Base-by-base conservation (phyloP, 495 filamentous ascomycete genomes). In the Xylaria intraflava region DNA sequence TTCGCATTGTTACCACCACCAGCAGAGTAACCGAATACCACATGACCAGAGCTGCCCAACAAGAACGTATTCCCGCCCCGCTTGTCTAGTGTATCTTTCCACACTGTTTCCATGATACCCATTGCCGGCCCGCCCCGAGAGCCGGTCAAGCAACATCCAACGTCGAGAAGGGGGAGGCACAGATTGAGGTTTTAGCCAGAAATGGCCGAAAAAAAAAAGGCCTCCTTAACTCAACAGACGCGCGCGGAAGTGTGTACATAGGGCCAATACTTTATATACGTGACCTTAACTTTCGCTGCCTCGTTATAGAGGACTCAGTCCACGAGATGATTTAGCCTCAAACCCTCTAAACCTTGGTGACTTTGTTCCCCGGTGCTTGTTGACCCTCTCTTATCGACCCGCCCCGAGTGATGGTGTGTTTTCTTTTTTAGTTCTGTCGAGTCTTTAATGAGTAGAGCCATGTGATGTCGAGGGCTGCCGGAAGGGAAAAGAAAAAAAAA, bases 71-170 rank as follows among this genome's bases (percentile, higher is more conserved):
- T 55, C 61, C 55, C 60, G 52, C 55, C 58, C 46, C 55, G 39
- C 46, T 57, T 49, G 53, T 55, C 54, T 53, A 38, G 58, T 53
- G 27, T 51, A 46, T 48, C 46, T 56, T 62, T 53, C 53, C 46
- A 51, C 40, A 33, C 33, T 58, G 53, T 62, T 48, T 52, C 40
- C 50, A 64, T 66, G 63, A 66, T 66, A 66, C 63, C 63, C 60
- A 60, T 22, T 29, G 30, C 40, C 12, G 31, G 17, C 33, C 43
- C 30, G 16, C 17, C 50, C 35, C 33, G 19, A 26, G 41, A 31
- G 42, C 27, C 33, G 49, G 42, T 31, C 12, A 35, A 46, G 51
- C 51, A 36, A 44, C 50, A 38, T 33, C 14, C 38, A 45, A 24
- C 11, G 41, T 42, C 41, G 30, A 27, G 52, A 51, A 51, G 46